A percentile compares a stretch with the other conserved stretches of the same genome.
Evolutionary conservation across 768 basidiomycete species (phyloP).

Genomic region (Tubosaeta sp.): DNA sequence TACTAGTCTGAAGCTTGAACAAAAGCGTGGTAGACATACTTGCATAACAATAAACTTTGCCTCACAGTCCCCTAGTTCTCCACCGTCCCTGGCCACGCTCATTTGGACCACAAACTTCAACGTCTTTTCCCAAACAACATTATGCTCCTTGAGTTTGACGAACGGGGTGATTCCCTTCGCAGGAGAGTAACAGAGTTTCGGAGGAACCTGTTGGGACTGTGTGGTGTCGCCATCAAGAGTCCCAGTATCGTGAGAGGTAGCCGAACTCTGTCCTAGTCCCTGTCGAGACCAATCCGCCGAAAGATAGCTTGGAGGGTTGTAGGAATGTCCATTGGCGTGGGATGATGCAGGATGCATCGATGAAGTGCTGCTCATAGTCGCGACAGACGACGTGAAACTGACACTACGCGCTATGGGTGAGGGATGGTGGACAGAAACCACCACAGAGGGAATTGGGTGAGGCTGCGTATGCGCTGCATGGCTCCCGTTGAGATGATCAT

Average conservation of each 20-base stretch:
- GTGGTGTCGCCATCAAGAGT: background rate
- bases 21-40: constrained; percentile 23
- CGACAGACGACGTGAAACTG: constrained; percentile 20
- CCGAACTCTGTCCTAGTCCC: background rate
- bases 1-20: background rate
- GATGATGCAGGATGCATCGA: constrained; percentile 15
- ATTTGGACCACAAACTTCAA: constrained; percentile 57
- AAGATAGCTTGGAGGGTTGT: constrained; percentile 17
- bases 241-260: background rate
- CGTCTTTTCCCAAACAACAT: constrained; percentile 55
- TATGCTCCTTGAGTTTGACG: constrained; percentile 58
- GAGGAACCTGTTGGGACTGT: background rate
- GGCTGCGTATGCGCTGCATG: constrained; percentile 1
- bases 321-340: background rate
- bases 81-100: constrained; percentile 51
- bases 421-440: constrained; percentile 24
- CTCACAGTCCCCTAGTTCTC: constrained; percentile 47
- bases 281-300: constrained; percentile 27
- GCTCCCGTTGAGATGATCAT: constrained; percentile 9
- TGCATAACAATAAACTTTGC: constrained; percentile 66
- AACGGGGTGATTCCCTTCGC: constrained; percentile 61
- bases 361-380: constrained; percentile 19
- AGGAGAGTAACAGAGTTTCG: constrained; percentile 26
- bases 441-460: constrained; percentile 22
- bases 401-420: constrained; percentile 12